These are phyloP conservation scores for Austropuccinia psidii DNA, from an alignment of 1,284 basidiomycete genomes.

Conservation along the genomic window DNA sequence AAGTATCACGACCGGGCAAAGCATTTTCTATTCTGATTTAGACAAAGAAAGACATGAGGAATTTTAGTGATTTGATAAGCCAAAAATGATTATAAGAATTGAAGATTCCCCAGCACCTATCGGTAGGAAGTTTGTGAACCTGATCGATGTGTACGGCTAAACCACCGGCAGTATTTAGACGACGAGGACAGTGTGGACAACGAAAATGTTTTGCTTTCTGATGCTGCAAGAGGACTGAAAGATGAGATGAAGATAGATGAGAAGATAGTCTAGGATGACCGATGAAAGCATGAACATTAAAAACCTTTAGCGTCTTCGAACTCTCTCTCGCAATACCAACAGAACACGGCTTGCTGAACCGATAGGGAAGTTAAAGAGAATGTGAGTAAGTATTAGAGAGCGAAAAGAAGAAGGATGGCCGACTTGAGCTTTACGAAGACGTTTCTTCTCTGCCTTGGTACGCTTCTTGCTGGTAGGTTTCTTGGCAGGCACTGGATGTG, in stretches of 20 bases:
- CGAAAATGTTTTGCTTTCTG: slow-evolving; percentile 99
- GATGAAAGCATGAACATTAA: slow-evolving; percentile 32
- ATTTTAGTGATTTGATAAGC: background rate
- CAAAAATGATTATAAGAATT: background rate
- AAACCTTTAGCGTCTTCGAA: slow-evolving; percentile 94
- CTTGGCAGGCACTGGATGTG: slow-evolving; percentile 32
- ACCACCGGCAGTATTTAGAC: slow-evolving; percentile 93
- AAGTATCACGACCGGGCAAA: slow-evolving; percentile 87
- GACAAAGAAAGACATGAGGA: slow-evolving; percentile 50
- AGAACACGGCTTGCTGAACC: slow-evolving; percentile 46
- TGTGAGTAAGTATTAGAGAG: background rate
- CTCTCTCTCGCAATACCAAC: slow-evolving; percentile 98
- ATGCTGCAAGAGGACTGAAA: slow-evolving; percentile 86
- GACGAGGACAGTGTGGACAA: slow-evolving; percentile 87
- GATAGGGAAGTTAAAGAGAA: background rate
- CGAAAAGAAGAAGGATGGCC: background rate
- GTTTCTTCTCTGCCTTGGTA: slow-evolving; percentile 37
- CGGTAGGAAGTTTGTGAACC: slow-evolving; percentile 94
- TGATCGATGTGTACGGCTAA: slow-evolving; percentile 98
- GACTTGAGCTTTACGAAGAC: slow-evolving; percentile 36
- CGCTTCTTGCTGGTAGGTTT: slow-evolving; percentile 35
- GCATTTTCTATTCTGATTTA: slow-evolving; percentile 80
- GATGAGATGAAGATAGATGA: background rate
- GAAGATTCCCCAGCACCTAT: slow-evolving; percentile 60
- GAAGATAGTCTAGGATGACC: slow-evolving; percentile 10